Conservation (phyloP, 345 rosid species). For the Aethionema arabicum region DNA sequence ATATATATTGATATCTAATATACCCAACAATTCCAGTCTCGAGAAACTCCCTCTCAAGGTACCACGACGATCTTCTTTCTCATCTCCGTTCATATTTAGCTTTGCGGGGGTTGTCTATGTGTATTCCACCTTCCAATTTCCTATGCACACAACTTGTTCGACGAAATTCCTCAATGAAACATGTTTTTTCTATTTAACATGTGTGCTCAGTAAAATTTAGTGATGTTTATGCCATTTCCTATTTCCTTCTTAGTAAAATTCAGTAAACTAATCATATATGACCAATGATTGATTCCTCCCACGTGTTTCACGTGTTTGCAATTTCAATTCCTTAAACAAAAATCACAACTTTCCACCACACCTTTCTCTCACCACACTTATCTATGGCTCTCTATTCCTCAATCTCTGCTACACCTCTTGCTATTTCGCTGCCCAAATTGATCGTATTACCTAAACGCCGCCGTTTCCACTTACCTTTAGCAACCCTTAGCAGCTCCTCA, state of each 20-base stretch:
- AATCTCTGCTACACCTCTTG: constrained; percentile 45
- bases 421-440: constrained; percentile 32
- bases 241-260: too few relatives aligned
- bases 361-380: not conserved
- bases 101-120: too few relatives aligned
- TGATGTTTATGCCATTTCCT: too few relatives aligned
- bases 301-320: too few relatives aligned
- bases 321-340: too few relatives aligned
- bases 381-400: constrained; percentile 54
- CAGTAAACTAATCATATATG: too few relatives aligned
- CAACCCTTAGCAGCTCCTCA: constrained; percentile 50
- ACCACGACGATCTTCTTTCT: not conserved
- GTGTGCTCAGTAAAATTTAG: too few relatives aligned
- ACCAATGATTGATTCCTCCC: too few relatives aligned
- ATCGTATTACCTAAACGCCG: constrained; percentile 31
- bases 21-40: constrained; percentile 19
- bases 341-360: too few relatives aligned
- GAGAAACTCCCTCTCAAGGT: constrained; percentile 50
- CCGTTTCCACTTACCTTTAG: constrained; percentile 27
- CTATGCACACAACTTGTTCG: constrained; percentile 44
- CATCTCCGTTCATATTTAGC: not conserved
- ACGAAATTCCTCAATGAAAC: constrained; percentile 42
- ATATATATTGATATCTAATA: too few relatives aligned
- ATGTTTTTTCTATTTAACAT: too few relatives aligned
- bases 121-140: not conserved